Evolutionary conservation across 192 early-diverging fungal species (phyloP).

Genomic region (Haplosporangium gracile): DNA sequence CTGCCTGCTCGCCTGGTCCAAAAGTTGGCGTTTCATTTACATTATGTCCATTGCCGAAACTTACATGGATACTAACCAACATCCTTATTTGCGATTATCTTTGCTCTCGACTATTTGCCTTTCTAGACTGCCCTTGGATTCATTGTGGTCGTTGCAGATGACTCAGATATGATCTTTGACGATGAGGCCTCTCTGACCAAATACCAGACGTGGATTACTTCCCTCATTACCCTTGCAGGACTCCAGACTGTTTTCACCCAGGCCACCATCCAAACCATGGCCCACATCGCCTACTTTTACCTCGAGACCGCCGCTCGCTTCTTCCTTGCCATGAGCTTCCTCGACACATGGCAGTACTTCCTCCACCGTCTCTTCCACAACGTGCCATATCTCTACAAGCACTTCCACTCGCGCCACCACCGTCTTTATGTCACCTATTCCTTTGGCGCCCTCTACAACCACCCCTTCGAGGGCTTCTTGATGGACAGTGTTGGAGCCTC

Average conservation of each 20-base stretch:
- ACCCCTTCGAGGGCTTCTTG: slow-evolving; percentile 83
- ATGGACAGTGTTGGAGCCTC: slow-evolving; percentile 80
- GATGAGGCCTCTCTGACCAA: slow-evolving; percentile 32
- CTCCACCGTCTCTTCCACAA: slow-evolving; percentile 81
- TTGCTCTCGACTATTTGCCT: background rate
- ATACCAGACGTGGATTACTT: slow-evolving; percentile 41
- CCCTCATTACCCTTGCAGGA: slow-evolving; percentile 11
- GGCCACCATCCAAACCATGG: slow-evolving; percentile 26
- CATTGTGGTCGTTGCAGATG: slow-evolving; percentile 49
- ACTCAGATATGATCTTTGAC: slow-evolving; percentile 53
- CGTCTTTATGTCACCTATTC: slow-evolving; percentile 82
- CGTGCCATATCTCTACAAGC: slow-evolving; percentile 77
- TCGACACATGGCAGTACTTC: slow-evolving; percentile 77
- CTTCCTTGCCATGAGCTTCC: slow-evolving; percentile 65
- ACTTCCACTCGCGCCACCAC: slow-evolving; percentile 83
- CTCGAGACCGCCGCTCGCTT: slow-evolving; percentile 53
- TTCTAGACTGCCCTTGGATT: slow-evolving; percentile 52
- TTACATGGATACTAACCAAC: background rate
- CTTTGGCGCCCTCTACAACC: slow-evolving; percentile 88
- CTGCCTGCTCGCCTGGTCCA: background rate
- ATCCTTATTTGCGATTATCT: background rate
- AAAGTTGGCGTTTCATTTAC: background rate
- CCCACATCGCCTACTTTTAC: slow-evolving; percentile 41
- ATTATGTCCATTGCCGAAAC: background rate
- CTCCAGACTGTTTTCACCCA: slow-evolving; percentile 29